Evolutionary conservation across 768 basidiomycete species (phyloP).

Genomic region (Hydnomerulius pinastri): DNA sequence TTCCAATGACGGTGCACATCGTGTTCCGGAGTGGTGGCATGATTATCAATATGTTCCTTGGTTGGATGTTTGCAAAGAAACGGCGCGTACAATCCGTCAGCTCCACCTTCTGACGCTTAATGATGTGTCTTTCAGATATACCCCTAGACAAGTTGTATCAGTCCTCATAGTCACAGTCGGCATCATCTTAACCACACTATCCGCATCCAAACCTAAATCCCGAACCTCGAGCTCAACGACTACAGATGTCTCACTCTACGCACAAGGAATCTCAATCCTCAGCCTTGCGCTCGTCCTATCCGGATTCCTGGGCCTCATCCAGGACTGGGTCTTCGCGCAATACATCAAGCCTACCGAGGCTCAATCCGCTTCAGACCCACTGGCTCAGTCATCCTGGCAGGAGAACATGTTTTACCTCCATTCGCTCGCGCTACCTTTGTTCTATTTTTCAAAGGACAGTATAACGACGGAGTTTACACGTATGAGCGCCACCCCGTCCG

Average conservation of each 20-base stretch:
- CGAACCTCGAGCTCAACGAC: constrained; percentile 2
- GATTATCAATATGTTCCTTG: constrained; percentile 80
- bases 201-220: constrained; percentile 50
- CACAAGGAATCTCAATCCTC: constrained; percentile 73
- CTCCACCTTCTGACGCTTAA: constrained; percentile 7
- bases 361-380: constrained; percentile 19
- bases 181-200: constrained; percentile 79
- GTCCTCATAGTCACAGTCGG: constrained; percentile 82
- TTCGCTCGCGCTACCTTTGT: constrained; percentile 77
- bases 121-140: constrained; percentile 52
- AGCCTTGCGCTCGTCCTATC: constrained; percentile 76
- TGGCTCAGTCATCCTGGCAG: constrained; percentile 61
- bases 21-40: constrained; percentile 91
- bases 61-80: constrained; percentile 66
- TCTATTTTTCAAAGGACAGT: constrained; percentile 58
- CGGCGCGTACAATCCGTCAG: constrained; percentile 41
- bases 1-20: constrained; percentile 93
- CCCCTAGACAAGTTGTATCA: constrained; percentile 61
- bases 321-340: constrained; percentile 74
- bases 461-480: constrained; percentile 35
- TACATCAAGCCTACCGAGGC: constrained; percentile 39
- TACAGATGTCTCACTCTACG: constrained; percentile 42
- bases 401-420: constrained; percentile 94
- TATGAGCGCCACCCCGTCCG: constrained; percentile 10
- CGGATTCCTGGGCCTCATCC: constrained; percentile 79